Evolutionary conservation across 768 basidiomycete genomes (phyloP).

Genomic region (Auriscalpium vulgare): DNA sequence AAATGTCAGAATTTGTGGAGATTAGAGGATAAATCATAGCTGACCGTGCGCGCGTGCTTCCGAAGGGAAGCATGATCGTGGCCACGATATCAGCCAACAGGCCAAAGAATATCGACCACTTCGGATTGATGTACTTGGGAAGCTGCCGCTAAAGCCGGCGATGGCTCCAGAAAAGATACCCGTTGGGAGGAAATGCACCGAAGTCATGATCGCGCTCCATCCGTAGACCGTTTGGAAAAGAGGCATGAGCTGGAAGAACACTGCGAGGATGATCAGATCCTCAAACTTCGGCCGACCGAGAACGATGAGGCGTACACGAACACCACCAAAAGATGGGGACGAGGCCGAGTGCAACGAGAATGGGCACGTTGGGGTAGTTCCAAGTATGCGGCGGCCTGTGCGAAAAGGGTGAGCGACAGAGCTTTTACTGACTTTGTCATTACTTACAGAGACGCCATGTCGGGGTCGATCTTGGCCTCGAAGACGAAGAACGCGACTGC

Average conservation of each 20-base stretch:
- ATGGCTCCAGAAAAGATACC: background rate
- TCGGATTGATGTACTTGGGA: background rate
- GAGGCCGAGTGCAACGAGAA: constrained; percentile 28
- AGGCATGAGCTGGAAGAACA: background rate
- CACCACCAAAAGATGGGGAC: constrained; percentile 33
- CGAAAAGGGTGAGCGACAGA: background rate
- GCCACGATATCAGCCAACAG: background rate
- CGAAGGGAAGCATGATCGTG: background rate
- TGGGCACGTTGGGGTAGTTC: constrained; percentile 30
- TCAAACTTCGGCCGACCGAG: background rate
- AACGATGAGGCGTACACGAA: background rate
- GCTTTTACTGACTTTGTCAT: background rate
- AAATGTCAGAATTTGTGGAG: background rate
- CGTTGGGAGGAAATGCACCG: background rate
- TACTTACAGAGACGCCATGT: constrained; percentile 25
- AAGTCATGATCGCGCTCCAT: background rate
- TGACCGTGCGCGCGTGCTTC: background rate
- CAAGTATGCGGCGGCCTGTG: constrained; percentile 27
- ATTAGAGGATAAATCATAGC: background rate
- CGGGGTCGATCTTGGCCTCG: constrained; percentile 27
- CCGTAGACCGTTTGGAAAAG: background rate
- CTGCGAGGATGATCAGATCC: background rate
- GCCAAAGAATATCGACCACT: background rate
- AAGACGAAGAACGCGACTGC: constrained; percentile 33
- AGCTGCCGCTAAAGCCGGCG: background rate